Conservation (phyloP, 257 asterid species). For the Solanum sejunctum region DNA sequence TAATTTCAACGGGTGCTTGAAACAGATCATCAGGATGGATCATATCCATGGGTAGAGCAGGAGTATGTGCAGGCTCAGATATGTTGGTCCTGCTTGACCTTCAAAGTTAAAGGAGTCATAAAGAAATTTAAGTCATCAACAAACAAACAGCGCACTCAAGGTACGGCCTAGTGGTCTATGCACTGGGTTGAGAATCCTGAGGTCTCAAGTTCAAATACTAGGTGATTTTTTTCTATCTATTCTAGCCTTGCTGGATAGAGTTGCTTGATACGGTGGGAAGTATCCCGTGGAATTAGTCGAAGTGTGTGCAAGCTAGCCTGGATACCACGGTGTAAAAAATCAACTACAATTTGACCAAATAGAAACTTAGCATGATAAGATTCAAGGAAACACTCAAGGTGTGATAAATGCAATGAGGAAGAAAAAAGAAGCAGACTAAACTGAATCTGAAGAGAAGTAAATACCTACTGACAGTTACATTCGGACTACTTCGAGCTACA, state of each 20-base stretch:
- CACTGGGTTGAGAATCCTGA: too few relatives aligned
- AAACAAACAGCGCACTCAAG: neutral
- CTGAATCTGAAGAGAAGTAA: neutral
- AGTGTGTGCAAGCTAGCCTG: too few relatives aligned
- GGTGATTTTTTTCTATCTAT: too few relatives aligned
- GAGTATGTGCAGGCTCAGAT: constrained; percentile 54
- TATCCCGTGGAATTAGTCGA: too few relatives aligned
- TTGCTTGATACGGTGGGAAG: too few relatives aligned
- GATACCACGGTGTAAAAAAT: neutral
- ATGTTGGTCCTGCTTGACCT: constrained; percentile 88
- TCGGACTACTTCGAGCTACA: constrained; percentile 42
- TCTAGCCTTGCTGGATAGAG: too few relatives aligned
- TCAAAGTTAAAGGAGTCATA: constrained; percentile 6
- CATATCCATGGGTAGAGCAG: constrained; percentile 45
- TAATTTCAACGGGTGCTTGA: constrained; percentile 45
- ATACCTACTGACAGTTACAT: constrained; percentile 83
- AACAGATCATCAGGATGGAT: constrained; percentile 57
- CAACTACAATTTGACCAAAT: neutral
- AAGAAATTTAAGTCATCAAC: neutral
- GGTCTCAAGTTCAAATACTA: too few relatives aligned
- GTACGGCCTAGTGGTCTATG: too few relatives aligned
- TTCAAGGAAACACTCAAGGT: neutral
- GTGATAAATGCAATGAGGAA: neutral
- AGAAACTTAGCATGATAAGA: neutral
- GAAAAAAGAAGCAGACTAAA: neutral